These are phyloP conservation scores for Mycosarcoma maydis DNA, from an alignment of 1,284 basidiomycete genomes.

Conservation along the genomic window DNA sequence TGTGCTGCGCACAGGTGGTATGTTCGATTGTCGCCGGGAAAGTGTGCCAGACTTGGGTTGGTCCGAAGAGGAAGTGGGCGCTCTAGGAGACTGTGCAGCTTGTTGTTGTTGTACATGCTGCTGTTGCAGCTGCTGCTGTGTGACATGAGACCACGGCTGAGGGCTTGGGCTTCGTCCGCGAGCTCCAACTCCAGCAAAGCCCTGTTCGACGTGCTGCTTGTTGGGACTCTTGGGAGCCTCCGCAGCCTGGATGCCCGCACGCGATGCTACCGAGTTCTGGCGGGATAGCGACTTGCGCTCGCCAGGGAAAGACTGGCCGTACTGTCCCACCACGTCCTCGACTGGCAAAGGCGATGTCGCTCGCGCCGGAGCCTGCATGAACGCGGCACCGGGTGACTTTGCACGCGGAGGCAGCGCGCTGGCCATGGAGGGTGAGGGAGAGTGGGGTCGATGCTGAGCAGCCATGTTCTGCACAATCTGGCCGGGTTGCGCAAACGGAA, in stretches of 20 bases:
- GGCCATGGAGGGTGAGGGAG: conserved; percentile 44
- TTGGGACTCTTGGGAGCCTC: conserved; percentile 26
- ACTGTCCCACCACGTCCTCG: conserved; percentile 79
- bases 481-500: conserved; percentile 34
- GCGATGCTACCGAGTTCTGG: conserved; percentile 58
- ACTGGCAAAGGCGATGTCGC: conserved; percentile 71
- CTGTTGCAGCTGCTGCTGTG: conserved; percentile 36
- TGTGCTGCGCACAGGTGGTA: conserved; percentile 56
- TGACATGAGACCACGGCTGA: conserved; percentile 49
- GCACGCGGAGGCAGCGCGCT: conserved; percentile 70
- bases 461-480: conserved; percentile 45
- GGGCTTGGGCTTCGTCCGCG: conserved; percentile 60
- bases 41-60: conserved; percentile 40
- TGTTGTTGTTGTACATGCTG: conserved; percentile 35
- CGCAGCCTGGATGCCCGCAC: conserved; percentile 17
- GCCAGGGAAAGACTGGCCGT: conserved; percentile 86
- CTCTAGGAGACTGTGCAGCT: conserved; percentile 19
- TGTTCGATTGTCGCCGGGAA: conserved; percentile 32
- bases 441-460: conserved; percentile 38
- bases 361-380: conserved; percentile 77
- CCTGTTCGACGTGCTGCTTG: conserved; percentile 37
- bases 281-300: conserved; percentile 72
- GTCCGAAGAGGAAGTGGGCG: conserved; percentile 15
- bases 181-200: conserved; percentile 62
- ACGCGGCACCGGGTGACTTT: conserved; percentile 76